A percentile compares a stretch with the other conserved stretches of the same genome.
Conservation (phyloP, 305 asterid genomes). For the Andrographis paniculata region DNA sequence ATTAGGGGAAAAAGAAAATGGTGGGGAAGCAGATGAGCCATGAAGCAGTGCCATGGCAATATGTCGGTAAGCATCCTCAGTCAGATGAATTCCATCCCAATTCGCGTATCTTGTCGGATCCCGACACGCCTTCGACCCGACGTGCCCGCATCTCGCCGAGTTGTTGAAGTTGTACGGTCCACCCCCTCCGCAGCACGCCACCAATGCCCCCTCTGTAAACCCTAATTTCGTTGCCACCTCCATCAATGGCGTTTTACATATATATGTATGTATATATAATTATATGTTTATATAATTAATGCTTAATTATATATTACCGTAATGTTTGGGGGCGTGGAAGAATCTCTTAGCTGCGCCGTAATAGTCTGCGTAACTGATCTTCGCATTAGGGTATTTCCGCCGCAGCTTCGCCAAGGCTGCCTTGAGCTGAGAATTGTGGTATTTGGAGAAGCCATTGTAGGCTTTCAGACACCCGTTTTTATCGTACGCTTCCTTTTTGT, state of each 20-base stretch:
- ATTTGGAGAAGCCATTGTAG: conserved; percentile 48
- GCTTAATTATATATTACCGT: too few species aligned
- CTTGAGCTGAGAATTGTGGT: conserved; percentile 49
- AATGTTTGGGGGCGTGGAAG: conserved; percentile 41
- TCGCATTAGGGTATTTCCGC: conserved; percentile 42
- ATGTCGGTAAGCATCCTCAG: conserved; percentile 29
- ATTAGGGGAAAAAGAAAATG: too few species aligned
- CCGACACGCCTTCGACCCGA: conserved; percentile 27
- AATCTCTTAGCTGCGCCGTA: conserved; percentile 53
- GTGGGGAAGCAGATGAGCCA: too few species aligned
- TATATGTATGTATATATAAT: too few species aligned
- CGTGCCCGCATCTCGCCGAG: conserved; percentile 41
- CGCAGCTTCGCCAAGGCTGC: conserved; percentile 38
- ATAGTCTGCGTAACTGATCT: conserved; percentile 67
- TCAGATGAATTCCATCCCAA: conserved; percentile 46
- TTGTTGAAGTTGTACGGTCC: conserved; percentile 45
- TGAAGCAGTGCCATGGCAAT: too few species aligned
- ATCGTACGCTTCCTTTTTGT: conserved; percentile 42
- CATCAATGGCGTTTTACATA: too few species aligned
- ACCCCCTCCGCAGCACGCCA: conserved; percentile 55
- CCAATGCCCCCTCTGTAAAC: conserved; percentile 26
- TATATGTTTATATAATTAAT: too few species aligned
- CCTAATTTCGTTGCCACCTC: too few species aligned
- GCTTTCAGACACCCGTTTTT: conserved; percentile 55
- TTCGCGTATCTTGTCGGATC: conserved; percentile 25